Base-by-base conservation (phyloP, 805 yeast species). In the Diddensiella caesifluorescens region DNA sequence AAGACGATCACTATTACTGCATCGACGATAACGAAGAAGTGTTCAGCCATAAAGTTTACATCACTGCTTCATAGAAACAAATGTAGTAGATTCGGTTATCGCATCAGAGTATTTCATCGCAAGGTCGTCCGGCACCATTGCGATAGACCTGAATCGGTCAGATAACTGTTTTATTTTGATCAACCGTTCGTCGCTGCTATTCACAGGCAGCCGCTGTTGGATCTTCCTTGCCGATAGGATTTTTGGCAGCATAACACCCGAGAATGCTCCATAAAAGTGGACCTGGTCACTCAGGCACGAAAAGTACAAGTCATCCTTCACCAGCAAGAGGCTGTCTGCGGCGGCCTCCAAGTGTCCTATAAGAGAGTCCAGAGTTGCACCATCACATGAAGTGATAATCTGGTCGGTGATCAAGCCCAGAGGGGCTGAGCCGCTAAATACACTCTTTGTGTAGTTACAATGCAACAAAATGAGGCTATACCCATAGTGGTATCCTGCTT, bases 201-300 rank as follows among this genome's bases (percentile, higher is more conserved):
- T 28, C 32, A 18, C 15, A 18, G 18, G 20, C 23, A 37, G 19
- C 15, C 15, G 21, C 35, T 32, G 13, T 20, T 31, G 38, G 36
- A 25, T 33, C 22, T 20, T 32, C 19, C 30, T 28, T 19, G 32
- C 33, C 22, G 26, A 30, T 16, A 28, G 40, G 12, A 42, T 37
- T 13, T 32, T 35, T 6, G 41, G n/a, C 19, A 54, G 44, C 47
- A 53, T 42, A 6, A 53, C 33, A 2, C 53, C 54, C 4, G 56
- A 38, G 34, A 46, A 51, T 20, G 53, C 51, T 2, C 62, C 64
- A 22, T 46, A 41, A 43, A 79, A 68, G 54, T 77, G 85, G 33
- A 81, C 66, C 60, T 79, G 85, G 62, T 82, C 88, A 9, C 84
- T 77, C n/a, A 82, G 65, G 52, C 75, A 77, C 0, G 82, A 80